phyloP scores from a whole-genome alignment of 2,329 filamentous ascomycete genomes.

The Intubia oerlemansii region DNA sequence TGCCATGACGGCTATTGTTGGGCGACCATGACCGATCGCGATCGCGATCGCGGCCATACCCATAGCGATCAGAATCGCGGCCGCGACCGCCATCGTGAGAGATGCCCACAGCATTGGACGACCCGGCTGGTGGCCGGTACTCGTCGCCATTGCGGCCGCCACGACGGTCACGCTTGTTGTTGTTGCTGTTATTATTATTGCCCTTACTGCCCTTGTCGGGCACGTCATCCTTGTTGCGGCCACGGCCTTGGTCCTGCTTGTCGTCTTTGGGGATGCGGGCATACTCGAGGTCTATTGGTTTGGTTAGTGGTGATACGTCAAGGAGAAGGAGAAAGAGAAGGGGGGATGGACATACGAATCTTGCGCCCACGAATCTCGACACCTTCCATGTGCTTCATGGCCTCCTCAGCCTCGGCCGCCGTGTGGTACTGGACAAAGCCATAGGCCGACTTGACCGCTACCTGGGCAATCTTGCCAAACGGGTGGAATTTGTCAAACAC shows the following conservation, averaged over 20 bases:
- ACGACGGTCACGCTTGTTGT: neutral
- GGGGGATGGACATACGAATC: constrained; percentile 47
- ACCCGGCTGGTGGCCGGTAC: no score
- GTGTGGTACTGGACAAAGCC: constrained; percentile 91
- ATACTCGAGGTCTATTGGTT: constrained; percentile 45
- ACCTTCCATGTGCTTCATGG: constrained; percentile 61
- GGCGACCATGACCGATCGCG: constrained; percentile 53
- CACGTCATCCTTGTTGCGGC: neutral
- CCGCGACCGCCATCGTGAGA: no score
- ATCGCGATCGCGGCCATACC: constrained; percentile 23
- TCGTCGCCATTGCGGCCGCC: neutral
- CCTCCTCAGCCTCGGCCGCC: constrained; percentile 47
- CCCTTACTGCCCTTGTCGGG: no score
- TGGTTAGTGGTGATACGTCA: constrained; percentile 11
- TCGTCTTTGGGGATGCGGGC: constrained; percentile 58
- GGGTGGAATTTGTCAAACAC: constrained; percentile 78
- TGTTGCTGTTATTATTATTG: no score
- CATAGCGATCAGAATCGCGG: constrained; percentile 11
- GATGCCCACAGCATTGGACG: no score
- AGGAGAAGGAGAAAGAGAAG: neutral
- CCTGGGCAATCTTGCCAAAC: constrained; percentile 76
- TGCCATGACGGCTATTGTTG: constrained; percentile 20
- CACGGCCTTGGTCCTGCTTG: constrained; percentile 35
- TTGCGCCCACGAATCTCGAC: constrained; percentile 69
- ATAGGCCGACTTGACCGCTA: constrained; percentile 90